These are phyloP conservation scores for Blastobotrys malaysiensis DNA, from an alignment of 1,139 yeast genomes.

Conservation along the genomic window DNA sequence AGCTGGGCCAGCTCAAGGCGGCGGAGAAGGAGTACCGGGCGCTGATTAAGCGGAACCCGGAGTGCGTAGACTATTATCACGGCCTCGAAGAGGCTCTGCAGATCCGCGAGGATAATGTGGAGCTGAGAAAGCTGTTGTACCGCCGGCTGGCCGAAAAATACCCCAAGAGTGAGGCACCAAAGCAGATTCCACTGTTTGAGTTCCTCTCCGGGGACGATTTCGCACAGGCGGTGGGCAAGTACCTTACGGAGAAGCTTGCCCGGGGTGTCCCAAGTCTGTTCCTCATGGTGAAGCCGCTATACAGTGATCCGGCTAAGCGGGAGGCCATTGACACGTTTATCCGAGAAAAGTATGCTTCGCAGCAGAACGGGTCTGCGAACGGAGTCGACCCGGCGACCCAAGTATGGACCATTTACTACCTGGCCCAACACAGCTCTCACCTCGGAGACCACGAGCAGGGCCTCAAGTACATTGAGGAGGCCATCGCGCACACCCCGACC, in stretches of 20 bases:
- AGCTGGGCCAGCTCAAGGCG: conserved; percentile 44
- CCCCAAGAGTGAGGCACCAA: conserved; percentile 81
- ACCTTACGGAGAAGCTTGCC: conserved; percentile 56
- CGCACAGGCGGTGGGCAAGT: conserved; percentile 44
- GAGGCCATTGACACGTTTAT: conserved; percentile 51
- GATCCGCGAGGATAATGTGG: conserved; percentile 30
- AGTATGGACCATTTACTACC: conserved; percentile 75
- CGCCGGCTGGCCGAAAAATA: conserved; percentile 60
- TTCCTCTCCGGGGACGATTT: conserved; percentile 55
- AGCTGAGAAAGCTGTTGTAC: conserved; percentile 42
- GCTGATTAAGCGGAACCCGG: conserved; percentile 82
- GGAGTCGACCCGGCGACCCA: conserved; percentile 44
- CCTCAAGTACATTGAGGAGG: conserved; percentile 50
- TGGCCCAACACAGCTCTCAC: conserved; percentile 73
- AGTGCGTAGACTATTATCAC: conserved; percentile 59
- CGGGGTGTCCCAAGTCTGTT: conserved; percentile 91
- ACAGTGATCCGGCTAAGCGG: conserved; percentile 47
- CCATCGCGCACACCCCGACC: conserved; percentile 62
- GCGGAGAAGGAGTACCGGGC: conserved; percentile 67
- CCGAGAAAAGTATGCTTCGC: conserved; percentile 38
- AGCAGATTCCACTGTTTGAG: conserved; percentile 61
- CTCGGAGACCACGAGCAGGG: conserved; percentile 50
- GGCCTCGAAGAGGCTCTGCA: conserved; percentile 58
- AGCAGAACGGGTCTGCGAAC: conserved; percentile 14
- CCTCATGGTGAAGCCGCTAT: conserved; percentile 77